Conservation (phyloP, 2,329 filamentous ascomycete species). For the Botrytis aclada region DNA sequence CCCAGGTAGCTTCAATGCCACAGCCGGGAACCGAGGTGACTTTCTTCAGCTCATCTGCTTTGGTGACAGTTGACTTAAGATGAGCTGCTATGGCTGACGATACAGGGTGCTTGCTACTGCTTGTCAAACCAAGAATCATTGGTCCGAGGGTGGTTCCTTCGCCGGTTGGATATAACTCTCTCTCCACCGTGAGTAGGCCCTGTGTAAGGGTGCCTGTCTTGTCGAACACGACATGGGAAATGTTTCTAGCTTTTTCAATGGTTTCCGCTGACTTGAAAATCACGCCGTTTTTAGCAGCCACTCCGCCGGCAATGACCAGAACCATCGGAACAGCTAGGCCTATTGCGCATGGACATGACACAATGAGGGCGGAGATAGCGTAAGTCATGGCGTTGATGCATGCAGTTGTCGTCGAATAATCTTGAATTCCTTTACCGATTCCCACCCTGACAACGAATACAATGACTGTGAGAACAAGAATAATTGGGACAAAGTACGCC, state of each 20-base stretch:
- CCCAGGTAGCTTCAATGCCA: slow-evolving; percentile 40
- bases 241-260: slow-evolving; percentile 60
- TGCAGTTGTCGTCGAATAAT: slow-evolving; percentile 47
- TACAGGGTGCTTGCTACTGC: slow-evolving; percentile 25
- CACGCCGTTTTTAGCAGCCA: slow-evolving; percentile 62
- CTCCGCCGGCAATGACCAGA: slow-evolving; percentile 65
- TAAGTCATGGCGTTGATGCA: slow-evolving; percentile 64
- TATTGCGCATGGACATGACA: slow-evolving; percentile 77
- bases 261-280: slow-evolving; percentile 65
- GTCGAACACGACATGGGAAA: slow-evolving; percentile 70
- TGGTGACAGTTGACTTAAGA: slow-evolving; percentile 35
- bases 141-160: slow-evolving; percentile 20
- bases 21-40: slow-evolving; percentile 45
- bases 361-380: slow-evolving; percentile 62
- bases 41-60: too few relatives aligned
- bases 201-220: slow-evolving; percentile 75
- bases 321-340: slow-evolving; percentile 73
- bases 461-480: slow-evolving; percentile 55
- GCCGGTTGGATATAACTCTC: slow-evolving; percentile 40
- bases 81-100: slow-evolving; percentile 38
- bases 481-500: slow-evolving; percentile 64
- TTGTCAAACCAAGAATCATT: slow-evolving; percentile 40
- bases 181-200: slow-evolving; percentile 49
- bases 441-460: slow-evolving; percentile 66
- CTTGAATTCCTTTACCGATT: slow-evolving; percentile 47